These are phyloP conservation scores for Sideroxylon spinosum DNA, from an alignment of 179 eudicot species.

Conservation along the genomic window DNA sequence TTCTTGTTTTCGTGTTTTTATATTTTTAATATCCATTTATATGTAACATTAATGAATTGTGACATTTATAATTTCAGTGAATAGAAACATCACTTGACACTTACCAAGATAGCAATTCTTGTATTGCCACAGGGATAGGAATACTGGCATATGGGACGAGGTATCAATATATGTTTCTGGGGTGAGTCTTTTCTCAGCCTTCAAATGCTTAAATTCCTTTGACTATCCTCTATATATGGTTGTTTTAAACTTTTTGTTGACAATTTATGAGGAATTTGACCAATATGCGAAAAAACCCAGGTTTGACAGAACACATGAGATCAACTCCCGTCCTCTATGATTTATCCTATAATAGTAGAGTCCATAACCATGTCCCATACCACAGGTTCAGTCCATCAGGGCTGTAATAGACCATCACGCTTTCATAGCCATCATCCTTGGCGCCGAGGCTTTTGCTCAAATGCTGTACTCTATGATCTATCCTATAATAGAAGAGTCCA, in stretches of 20 bases:
- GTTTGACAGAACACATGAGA: no score
- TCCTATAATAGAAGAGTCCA: no score
- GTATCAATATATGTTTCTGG: conserved; percentile 83
- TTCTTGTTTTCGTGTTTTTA: no score
- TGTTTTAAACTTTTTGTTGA: neutral
- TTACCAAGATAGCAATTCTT: neutral
- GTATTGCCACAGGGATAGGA: conserved; percentile 72
- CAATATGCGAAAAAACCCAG: no score
- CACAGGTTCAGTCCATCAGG: no score
- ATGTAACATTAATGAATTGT: neutral
- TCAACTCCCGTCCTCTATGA: no score
- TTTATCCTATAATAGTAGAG: no score
- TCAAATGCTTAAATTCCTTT: neutral
- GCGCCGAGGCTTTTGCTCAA: no score
- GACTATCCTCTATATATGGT: neutral
- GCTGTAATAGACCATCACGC: no score
- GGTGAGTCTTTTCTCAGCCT: conserved; percentile 43
- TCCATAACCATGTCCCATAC: no score
- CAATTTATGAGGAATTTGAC: neutral
- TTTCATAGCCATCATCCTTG: no score
- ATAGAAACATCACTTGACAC: conserved; percentile 2
- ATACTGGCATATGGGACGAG: conserved; percentile 99
- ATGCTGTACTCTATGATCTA: no score
- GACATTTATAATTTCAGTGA: neutral
- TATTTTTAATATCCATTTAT: neutral